Conservation (phyloP, 345 rosid genomes). For the Sisymbrium irio region DNA sequence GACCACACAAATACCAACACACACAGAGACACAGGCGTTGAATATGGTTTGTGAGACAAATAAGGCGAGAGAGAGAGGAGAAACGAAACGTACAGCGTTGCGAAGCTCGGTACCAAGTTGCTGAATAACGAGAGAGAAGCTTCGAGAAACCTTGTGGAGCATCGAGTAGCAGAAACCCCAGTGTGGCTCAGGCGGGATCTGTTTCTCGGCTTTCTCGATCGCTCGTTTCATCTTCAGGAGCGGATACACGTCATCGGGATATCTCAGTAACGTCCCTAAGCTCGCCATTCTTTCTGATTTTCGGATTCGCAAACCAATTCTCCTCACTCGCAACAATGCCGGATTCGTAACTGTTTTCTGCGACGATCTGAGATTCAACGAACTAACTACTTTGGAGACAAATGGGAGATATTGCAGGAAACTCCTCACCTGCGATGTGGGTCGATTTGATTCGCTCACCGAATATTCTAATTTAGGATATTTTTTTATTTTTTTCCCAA, state of each 20-base stretch:
- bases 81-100: slow-evolving; percentile 59
- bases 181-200: slow-evolving; percentile 88
- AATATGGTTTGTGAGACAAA: background rate
- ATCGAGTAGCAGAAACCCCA: slow-evolving; percentile 90
- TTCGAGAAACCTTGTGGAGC: slow-evolving; percentile 91
- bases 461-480: background rate
- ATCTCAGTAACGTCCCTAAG: slow-evolving; percentile 60
- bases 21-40: no score
- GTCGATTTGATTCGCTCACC: slow-evolving; percentile 20
- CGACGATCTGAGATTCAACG: slow-evolving; percentile 24
- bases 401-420: background rate
- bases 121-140: slow-evolving; percentile 87
- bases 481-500: background rate
- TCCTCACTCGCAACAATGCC: slow-evolving; percentile 10
- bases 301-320: background rate
- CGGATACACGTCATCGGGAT: slow-evolving; percentile 91
- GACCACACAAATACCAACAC: background rate
- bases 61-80: background rate
- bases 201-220: slow-evolving; percentile 67
- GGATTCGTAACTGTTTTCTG: background rate
- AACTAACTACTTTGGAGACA: background rate
- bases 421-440: slow-evolving; percentile 19
- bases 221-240: slow-evolving; percentile 80
- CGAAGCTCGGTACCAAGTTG: slow-evolving; percentile 81
- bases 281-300: slow-evolving; percentile 59